Evolutionary conservation across 768 basidiomycete species (phyloP).

Genomic region (Podaxis sp.): DNA sequence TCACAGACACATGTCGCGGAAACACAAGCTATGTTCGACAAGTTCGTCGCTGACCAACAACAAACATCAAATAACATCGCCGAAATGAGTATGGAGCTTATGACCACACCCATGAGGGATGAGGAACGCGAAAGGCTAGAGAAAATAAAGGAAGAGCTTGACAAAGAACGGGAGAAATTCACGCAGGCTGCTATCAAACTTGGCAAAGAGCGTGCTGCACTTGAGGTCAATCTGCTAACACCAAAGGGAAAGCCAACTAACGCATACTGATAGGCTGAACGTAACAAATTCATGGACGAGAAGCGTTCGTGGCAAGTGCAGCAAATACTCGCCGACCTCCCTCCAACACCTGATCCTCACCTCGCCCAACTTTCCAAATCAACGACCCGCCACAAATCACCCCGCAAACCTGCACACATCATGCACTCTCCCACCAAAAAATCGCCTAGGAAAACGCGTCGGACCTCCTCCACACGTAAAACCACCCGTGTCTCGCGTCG

Average conservation of each 20-base stretch:
- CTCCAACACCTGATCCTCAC: conserved; percentile 35
- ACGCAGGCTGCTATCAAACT: conserved; percentile 60
- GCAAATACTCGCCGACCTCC: conserved; percentile 53
- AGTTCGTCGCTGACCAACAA: conserved; percentile 43
- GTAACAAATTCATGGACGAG: conserved; percentile 58
- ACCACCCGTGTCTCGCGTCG: conserved; percentile 41
- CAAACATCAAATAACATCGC: conserved; percentile 26
- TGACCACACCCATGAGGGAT: conserved; percentile 48
- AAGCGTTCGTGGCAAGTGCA: conserved; percentile 71
- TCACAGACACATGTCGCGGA: conserved; percentile 36
- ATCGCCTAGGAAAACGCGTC: conserved; percentile 24
- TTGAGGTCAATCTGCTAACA: conserved; percentile 48
- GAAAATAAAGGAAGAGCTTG: conserved; percentile 49
- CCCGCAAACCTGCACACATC: conserved; percentile 7
- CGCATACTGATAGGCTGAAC: conserved; percentile 47
- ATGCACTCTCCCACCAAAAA: conserved; percentile 20
- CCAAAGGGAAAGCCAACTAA: conserved; percentile 1
- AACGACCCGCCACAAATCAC: conserved; percentile 13
- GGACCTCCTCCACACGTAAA: conserved; percentile 36
- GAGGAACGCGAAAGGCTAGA: conserved; percentile 52
- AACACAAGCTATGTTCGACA: conserved; percentile 51
- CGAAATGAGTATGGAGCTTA: conserved; percentile 50
- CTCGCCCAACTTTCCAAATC: conserved; percentile 16
- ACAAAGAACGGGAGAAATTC: conserved; percentile 60
- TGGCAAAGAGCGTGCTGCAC: conserved; percentile 55